phyloP scores from a whole-genome alignment of 2,329 filamentous ascomycete species.

The Fusarium haematococcum region DNA sequence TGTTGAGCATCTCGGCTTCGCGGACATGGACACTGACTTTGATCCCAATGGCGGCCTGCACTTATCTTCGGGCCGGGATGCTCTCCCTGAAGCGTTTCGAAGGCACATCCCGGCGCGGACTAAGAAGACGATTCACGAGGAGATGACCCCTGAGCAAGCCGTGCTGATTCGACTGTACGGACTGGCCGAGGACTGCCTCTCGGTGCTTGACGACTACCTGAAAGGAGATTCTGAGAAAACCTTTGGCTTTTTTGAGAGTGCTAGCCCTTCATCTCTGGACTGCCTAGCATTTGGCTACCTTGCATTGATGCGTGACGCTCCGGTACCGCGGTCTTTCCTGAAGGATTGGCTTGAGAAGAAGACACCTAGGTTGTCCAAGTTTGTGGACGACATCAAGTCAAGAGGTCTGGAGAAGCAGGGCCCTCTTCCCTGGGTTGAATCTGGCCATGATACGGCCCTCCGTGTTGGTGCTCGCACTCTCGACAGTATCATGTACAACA shows the following conservation, averaged over 20 bases:
- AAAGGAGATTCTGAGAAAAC: constrained; percentile 30
- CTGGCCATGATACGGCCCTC: constrained; percentile 36
- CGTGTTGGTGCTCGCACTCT: constrained; percentile 47
- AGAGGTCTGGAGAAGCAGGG: constrained; percentile 32
- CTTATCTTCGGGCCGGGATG: constrained; percentile 51
- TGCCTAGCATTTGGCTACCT: constrained; percentile 86
- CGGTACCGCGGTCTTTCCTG: constrained; percentile 57
- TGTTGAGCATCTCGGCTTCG: constrained; percentile 77
- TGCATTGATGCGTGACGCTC: constrained; percentile 71
- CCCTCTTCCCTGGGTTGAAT: constrained; percentile 45
- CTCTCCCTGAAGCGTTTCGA: constrained; percentile 55
- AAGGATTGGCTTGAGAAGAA: constrained; percentile 55
- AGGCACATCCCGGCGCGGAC: constrained; percentile 54
- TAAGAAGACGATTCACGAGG: constrained; percentile 68
- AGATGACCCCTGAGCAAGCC: constrained; percentile 77
- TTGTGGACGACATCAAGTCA: constrained; percentile 48
- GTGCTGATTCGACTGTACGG: constrained; percentile 82
- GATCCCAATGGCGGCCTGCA: constrained; percentile 53
- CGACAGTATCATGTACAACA: constrained; percentile 51
- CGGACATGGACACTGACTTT: constrained; percentile 73
- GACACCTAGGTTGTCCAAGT: constrained; percentile 46
- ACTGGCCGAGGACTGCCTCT: constrained; percentile 77
- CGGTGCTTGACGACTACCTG: constrained; percentile 73
- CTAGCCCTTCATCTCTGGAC: constrained; percentile 65
- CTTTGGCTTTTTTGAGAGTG: constrained; percentile 48